Base-by-base conservation (phyloP, 2,329 filamentous ascomycete genomes). In the Davidsoniella virescens region DNA sequence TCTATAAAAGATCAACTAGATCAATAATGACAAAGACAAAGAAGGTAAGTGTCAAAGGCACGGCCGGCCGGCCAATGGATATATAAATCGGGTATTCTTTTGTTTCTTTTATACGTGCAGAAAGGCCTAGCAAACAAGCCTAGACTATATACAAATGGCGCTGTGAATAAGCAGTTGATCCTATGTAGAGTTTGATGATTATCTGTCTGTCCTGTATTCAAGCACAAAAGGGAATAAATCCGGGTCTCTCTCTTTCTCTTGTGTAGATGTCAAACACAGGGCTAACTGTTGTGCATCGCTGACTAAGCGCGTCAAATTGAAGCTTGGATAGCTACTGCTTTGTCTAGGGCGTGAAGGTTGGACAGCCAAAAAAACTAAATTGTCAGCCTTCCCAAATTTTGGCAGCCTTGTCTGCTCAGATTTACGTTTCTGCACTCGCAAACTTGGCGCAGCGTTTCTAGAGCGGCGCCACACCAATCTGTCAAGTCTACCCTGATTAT, bases 371-470 rank as follows among this genome's bases (percentile, higher is more conserved):
- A 20, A 23, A 23, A 39, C 33, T 38, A 16, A n/a, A 17, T 26
- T 40, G 14, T 50, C 48, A 50, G 48, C 48, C 48, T 50, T 50
- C 29, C 36, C 18, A 40, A 26, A 18, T 44, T 42, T 50, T 44
- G 14, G 18, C 41, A 50, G 48, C 48, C 48, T 50, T 50, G 48
- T 20, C 7, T 49, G 29, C 10, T 17, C 47, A 44, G 44, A 29
- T 49, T 29, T 29, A 5, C 26, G 26, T 29, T 29, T 12, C 12
- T 33, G 3, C 7, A 33, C 10, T 33, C 29, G 29, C 29, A 33
- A 33, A 33, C 29, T 6, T 43, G 18, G 10, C n/a, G 17, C 41
- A 25, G 18, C 41, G 25, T 39, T 38, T 37, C 14, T n/a, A 26
- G 29, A 25, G 20, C 37, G 37, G 37, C 36, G 40, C 36, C 4